Percentiles rank a stretch among this genome's conserved stretches.
Evolutionary conservation across 2,329 filamentous ascomycete species (phyloP).

Genomic region (Hypoxylon sp.): DNA sequence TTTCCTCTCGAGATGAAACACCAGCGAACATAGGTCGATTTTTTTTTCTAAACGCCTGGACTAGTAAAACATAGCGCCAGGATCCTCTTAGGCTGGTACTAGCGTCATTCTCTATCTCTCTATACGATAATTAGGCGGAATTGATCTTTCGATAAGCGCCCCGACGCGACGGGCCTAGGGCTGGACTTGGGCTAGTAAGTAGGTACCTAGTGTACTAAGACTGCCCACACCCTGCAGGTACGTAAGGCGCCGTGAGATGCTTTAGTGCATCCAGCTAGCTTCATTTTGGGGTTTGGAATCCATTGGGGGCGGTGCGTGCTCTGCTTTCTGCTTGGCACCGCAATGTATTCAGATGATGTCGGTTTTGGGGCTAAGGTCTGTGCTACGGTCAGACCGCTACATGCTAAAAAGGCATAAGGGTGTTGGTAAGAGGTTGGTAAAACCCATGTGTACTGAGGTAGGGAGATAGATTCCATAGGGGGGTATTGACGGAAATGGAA

Average conservation of each 20-base stretch:
- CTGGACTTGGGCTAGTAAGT: neutral
- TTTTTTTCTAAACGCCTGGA: slow-evolving; percentile 1
- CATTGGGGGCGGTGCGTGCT: slow-evolving; percentile 13
- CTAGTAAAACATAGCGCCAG: slow-evolving; percentile 15
- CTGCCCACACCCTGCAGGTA: slow-evolving; percentile 28
- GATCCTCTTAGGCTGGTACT: slow-evolving; percentile 5
- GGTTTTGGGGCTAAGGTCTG: slow-evolving; percentile 6
- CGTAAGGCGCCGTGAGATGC: slow-evolving; percentile 22
- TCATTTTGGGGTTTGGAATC: neutral
- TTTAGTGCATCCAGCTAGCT: slow-evolving; percentile 13
- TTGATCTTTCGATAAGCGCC: slow-evolving; percentile 12
- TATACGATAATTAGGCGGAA: slow-evolving; percentile 17
- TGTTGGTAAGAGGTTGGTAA: slow-evolving; percentile 4
- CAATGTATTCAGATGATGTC: slow-evolving; percentile 19
- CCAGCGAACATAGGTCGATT: neutral
- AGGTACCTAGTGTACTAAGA: too few relatives aligned
- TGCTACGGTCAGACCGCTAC: slow-evolving; percentile 14
- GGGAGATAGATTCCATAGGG: neutral
- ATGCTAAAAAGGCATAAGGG: slow-evolving; percentile 1
- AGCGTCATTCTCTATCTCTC: slow-evolving; percentile 1
- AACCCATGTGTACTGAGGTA: neutral
- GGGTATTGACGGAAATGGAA: neutral
- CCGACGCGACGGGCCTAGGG: slow-evolving; percentile 19
- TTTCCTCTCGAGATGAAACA: slow-evolving; percentile 16
- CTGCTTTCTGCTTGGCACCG: slow-evolving; percentile 18